Percentiles rank a stretch among this genome's conserved stretches.
Conservation (phyloP, 1,139 yeast genomes). For the Candida albicans region DNA sequence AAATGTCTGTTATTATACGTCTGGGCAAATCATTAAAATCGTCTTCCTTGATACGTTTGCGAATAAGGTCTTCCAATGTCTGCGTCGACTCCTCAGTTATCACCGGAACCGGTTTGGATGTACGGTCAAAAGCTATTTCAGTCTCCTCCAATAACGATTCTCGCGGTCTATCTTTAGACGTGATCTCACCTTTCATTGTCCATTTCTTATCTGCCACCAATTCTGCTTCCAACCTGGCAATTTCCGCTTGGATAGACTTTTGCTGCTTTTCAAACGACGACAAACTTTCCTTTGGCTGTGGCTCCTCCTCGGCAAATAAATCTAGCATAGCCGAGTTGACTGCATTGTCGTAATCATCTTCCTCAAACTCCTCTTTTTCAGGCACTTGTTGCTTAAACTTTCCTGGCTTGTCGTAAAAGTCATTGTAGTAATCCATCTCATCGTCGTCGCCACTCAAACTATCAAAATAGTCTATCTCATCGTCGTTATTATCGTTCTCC, state of each 20-base stretch:
- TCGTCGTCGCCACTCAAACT: conserved; percentile 52
- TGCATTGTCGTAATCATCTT: conserved; percentile 54
- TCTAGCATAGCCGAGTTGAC: conserved; percentile 59
- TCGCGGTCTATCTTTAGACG: conserved; percentile 74
- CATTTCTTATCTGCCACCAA: conserved; percentile 89
- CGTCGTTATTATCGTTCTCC: conserved; percentile 55
- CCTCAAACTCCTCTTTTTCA: conserved; percentile 38
- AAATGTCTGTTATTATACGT: conserved; percentile 63
- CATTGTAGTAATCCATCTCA: conserved; percentile 71
- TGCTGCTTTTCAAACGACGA: conserved; percentile 89
- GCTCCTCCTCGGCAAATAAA: conserved; percentile 44
- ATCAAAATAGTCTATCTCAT: conserved; percentile 63
- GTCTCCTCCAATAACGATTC: conserved; percentile 65
- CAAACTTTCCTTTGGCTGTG: conserved; percentile 36
- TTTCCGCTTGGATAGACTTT: conserved; percentile 70
- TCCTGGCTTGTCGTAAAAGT: conserved; percentile 64
- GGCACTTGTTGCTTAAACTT: conserved; percentile 17
- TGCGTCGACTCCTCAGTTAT: conserved; percentile 88
- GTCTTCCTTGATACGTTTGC: conserved; percentile 70
- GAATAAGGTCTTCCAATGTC: conserved; percentile 81
- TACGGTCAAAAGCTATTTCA: conserved; percentile 47
- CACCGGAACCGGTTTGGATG: conserved; percentile 71
- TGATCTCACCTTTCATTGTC: conserved; percentile 93
- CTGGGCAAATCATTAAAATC: conserved; percentile 86
- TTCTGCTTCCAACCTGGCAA: conserved; percentile 76